phyloP scores from a whole-genome alignment of 805 yeast genomes.

The Yarrowia sp. region DNA sequence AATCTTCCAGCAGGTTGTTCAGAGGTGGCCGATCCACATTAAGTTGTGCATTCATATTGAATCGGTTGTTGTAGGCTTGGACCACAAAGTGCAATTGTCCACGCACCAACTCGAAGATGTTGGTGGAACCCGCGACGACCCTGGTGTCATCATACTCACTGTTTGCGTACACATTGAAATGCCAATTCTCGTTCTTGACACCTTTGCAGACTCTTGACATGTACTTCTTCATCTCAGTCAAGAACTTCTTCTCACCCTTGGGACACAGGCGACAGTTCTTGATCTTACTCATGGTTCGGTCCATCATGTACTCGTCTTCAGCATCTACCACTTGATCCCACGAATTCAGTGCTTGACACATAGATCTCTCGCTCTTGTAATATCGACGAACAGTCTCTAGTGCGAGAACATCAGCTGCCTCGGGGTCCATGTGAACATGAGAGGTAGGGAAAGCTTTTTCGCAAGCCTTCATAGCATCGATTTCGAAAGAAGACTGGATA shows the following conservation, averaged over 20 bases:
- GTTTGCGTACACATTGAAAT: background rate
- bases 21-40: too few species aligned
- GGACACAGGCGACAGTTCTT: background rate
- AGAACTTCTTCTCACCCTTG: constrained; percentile 1
- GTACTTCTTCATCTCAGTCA: constrained; percentile 1
- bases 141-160: background rate
- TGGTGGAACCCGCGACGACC: background rate
- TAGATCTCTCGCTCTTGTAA: background rate
- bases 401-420: background rate
- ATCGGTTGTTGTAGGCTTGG: background rate
- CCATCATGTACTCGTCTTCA: constrained; percentile 8
- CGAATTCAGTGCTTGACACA: background rate
- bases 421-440: background rate
- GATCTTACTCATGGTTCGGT: constrained; percentile 1
- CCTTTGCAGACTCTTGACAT: background rate
- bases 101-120: background rate
- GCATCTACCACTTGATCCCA: background rate
- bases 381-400: background rate
- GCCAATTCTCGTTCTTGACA: background rate
- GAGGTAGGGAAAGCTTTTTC: background rate
- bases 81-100: background rate
- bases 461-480: background rate
- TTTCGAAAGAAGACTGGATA: background rate
- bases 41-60: too few species aligned
- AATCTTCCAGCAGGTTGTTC: background rate